These are phyloP conservation scores for Calonectria pauciramosa DNA, from an alignment of 2,329 filamentous ascomycete species.

Conservation along the genomic window DNA sequence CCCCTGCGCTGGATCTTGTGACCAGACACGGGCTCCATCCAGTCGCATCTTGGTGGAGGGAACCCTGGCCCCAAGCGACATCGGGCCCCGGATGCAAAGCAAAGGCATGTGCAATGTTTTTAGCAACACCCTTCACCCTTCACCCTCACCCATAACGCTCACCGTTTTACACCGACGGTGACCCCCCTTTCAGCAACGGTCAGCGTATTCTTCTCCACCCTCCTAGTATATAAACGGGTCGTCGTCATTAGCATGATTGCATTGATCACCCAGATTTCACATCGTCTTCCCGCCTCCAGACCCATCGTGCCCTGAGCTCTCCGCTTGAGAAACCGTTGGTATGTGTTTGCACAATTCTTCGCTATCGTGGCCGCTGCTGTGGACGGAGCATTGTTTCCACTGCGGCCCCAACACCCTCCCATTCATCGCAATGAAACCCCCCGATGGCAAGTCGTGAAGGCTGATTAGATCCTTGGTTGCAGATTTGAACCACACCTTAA, in stretches of 20 bases:
- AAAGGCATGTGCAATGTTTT: conserved; percentile 18
- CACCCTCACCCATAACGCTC: conserved; percentile 22
- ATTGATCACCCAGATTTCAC: conserved; percentile 32
- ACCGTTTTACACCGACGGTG: conserved; percentile 47
- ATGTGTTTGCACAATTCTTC: conserved; percentile 26
- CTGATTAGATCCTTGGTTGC: conserved; percentile 27
- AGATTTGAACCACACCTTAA: conserved; percentile 33
- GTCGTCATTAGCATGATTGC: conserved; percentile 19
- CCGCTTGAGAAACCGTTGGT: conserved; percentile 24
- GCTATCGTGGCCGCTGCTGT: background rate
- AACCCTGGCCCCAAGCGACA: conserved; percentile 42
- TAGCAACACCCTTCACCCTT: conserved; percentile 15
- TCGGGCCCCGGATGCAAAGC: conserved; percentile 26
- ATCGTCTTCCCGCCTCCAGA: conserved; percentile 13
- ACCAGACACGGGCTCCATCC: conserved; percentile 43
- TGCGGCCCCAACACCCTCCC: background rate
- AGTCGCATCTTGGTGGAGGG: conserved; percentile 37
- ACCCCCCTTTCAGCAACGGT: conserved; percentile 30
- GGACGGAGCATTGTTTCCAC: conserved; percentile 11
- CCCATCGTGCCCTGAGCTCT: conserved; percentile 23
- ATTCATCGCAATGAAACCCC: conserved; percentile 1
- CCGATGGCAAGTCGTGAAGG: conserved; percentile 15
- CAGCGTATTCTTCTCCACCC: conserved; percentile 40
- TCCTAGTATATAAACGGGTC: conserved; percentile 39
- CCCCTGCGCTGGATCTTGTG: conserved; percentile 45